Base-by-base conservation (phyloP, 495 filamentous ascomycete species). In the Xanthoparmelia taractica region DNA sequence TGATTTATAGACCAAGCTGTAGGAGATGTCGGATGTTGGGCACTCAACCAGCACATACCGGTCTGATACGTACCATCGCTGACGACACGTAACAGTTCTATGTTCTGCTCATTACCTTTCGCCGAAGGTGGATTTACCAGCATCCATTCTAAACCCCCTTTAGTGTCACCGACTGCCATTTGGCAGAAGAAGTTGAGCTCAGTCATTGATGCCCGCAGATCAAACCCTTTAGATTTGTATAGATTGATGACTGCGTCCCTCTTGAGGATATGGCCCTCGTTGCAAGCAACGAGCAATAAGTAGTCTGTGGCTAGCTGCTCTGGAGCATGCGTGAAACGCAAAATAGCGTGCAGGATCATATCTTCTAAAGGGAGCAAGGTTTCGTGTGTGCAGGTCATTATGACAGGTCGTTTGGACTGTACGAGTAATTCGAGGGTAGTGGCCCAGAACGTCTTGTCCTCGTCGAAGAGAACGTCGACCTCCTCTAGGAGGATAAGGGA, bases 181-280 rank as follows among this genome's bases (percentile, higher is more conserved):
- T 97, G 94, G 69, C 95, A 97, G 91, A 91, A 97, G 72, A 94
- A 96, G 66, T 96, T 85, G 15, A 99, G 78, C 57, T 99, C 91
- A 64, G 82, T 87, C n/a, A 97, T 84, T 0, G 86, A 85, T 34
- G 84, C 89, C 27, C 95, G 84, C 25, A 99, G 77, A 70, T 97
- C 94, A 50, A 79, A 72, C 3, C 78, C 68, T 33, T 86, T 85
- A 1, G 84, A 81, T 52, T 79, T 73, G 68, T 91, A 96, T 4
- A 99, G 81, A 43, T 79, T 75, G 60, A 79, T 77, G 4, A 94
- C 79, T 0, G 89, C 84, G 10, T 84, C 74, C 34, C 91, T 79
- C 47, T 81, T 70, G 15, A 99, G 76, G 8, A 90, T 74, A 73
- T 99, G 95, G 0, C 95, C 95, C 75, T 99, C 95, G 66, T 87